phyloP scores from a whole-genome alignment of 2,329 filamentous ascomycete genomes.

The Ustulina deusta region DNA sequence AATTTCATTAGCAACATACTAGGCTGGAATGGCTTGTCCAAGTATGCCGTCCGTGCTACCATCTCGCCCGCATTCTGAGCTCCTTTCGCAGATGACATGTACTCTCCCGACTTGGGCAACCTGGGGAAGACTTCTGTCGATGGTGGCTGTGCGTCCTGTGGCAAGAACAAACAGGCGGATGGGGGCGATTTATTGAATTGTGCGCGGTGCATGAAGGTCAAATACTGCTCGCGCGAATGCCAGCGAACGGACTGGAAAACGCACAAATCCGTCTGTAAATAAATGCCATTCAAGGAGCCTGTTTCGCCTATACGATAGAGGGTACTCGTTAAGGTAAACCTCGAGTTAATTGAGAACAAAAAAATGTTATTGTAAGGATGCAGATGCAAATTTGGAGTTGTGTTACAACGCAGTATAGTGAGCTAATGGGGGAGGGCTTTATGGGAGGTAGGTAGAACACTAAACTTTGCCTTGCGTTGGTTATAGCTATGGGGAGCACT shows the following conservation, averaged over 20 bases:
- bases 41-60: constrained; percentile 64
- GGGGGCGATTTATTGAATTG: constrained; percentile 32
- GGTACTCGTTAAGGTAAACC: too few relatives aligned
- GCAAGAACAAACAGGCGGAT: constrained; percentile 8
- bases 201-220: too few relatives aligned
- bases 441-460: too few relatives aligned
- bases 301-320: neutral
- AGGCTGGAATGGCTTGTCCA: constrained; percentile 54
- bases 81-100: constrained; percentile 37
- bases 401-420: too few relatives aligned
- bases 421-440: too few relatives aligned
- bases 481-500: too few relatives aligned
- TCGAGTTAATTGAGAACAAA: too few relatives aligned
- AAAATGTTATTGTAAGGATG: too few relatives aligned
- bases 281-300: neutral
- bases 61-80: constrained; percentile 67
- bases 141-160: constrained; percentile 21
- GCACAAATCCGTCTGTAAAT: constrained; percentile 44
- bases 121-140: constrained; percentile 6
- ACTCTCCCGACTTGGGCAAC: neutral
- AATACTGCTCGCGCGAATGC: constrained; percentile 47
- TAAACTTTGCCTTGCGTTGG: too few relatives aligned
- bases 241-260: constrained; percentile 44
- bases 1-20: constrained; percentile 54
- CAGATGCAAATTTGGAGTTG: too few relatives aligned